A percentile compares a stretch with the other conserved stretches of the same genome.
phyloP scores from a whole-genome alignment of 148 eudicot genomes.

The Limonium bicolor region DNA sequence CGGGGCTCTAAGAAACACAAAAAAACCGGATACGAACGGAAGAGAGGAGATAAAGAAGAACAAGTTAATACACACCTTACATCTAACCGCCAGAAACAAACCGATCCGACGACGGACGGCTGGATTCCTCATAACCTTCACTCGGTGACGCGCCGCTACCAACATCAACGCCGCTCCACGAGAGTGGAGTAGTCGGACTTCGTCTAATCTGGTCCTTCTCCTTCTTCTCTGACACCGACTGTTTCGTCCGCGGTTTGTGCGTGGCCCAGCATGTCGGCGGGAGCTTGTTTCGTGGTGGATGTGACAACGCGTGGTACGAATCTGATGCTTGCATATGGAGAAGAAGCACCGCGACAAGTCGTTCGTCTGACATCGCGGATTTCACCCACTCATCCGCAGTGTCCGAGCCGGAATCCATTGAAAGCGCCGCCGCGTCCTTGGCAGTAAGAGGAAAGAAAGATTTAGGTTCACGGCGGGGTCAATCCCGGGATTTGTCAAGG shows the following conservation, averaged over 20 bases:
- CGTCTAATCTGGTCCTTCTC: conserved; percentile 12
- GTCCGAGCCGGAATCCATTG: no score
- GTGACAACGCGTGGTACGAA: not conserved
- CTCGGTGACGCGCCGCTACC: conserved; percentile 12
- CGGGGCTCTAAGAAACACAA: not conserved
- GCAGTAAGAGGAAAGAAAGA: no score
- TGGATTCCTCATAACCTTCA: conserved; percentile 21
- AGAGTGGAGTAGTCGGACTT: conserved; percentile 34
- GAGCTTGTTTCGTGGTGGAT: not conserved
- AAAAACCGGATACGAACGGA: not conserved
- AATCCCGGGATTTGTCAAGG: no score
- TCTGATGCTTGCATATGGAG: conserved; percentile 12
- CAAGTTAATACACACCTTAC: conserved; percentile 13
- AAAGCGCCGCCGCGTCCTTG: not conserved
- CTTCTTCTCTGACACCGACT: not conserved
- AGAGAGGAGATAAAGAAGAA: not conserved
- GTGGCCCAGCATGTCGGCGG: conserved; percentile 20
- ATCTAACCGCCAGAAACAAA: conserved; percentile 16
- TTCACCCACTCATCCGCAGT: conserved; percentile 21
- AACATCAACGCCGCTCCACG: conserved; percentile 21
- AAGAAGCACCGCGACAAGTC: conserved; percentile 20
- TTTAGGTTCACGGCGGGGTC: no score
- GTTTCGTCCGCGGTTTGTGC: conserved; percentile 13
- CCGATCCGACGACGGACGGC: conserved; percentile 10
- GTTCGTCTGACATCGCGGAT: conserved; percentile 23